phyloP scores from a whole-genome alignment of 352 stramenopile genomes.

The Peronospora farinosa region DNA sequence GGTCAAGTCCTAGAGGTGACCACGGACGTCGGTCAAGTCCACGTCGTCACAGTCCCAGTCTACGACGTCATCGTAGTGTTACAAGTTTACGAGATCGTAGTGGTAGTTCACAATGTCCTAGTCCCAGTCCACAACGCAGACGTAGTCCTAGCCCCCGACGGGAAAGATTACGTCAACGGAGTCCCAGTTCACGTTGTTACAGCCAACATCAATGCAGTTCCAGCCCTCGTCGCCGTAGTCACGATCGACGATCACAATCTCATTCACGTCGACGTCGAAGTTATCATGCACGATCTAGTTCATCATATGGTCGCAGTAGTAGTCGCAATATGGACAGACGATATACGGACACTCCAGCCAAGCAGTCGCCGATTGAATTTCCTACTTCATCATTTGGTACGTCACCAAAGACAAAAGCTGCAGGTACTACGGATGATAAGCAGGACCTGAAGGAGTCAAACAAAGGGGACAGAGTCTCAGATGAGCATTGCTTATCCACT shows the following conservation, averaged over 20 bases:
- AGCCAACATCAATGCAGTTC: not conserved
- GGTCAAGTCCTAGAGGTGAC: too few species aligned
- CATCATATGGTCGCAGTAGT: conserved; percentile 18
- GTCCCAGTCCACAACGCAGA: conserved; percentile 7
- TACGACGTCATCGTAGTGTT: not conserved
- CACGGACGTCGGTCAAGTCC: too few species aligned
- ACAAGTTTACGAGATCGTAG: conserved; percentile 1
- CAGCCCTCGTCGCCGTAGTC: not conserved
- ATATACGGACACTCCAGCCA: not conserved
- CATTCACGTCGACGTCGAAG: conserved; percentile 10
- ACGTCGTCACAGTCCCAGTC: conserved; percentile 3
- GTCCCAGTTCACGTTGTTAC: conserved; percentile 3
- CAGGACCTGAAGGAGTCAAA: not conserved
- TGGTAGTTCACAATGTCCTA: not conserved
- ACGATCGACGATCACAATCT: conserved; percentile 15
- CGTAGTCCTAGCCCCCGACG: conserved; percentile 1
- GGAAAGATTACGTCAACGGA: not conserved
- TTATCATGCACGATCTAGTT: conserved; percentile 17
- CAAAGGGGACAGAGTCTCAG: conserved; percentile 2
- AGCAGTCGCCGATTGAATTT: not conserved
- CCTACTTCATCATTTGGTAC: not conserved
- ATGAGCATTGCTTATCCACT: conserved; percentile 1
- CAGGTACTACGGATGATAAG: conserved; percentile 1
- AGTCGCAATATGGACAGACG: conserved; percentile 9
- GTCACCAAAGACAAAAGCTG: conserved; percentile 3